These are phyloP conservation scores for Exserohilum turcica DNA, from an alignment of 2,329 filamentous ascomycete genomes.

Conservation along the genomic window DNA sequence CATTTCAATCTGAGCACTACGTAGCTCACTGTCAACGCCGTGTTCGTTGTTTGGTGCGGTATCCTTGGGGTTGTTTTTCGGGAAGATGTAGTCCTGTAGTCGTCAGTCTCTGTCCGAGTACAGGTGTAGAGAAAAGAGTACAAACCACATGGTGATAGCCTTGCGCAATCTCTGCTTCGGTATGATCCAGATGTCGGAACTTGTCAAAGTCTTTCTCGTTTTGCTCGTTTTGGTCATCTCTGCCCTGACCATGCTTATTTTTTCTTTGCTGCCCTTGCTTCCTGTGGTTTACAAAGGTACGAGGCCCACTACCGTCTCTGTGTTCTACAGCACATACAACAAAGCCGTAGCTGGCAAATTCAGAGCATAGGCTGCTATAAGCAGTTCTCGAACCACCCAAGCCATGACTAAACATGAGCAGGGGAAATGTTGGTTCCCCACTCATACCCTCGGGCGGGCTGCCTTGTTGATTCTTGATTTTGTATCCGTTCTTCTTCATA, in stretches of 20 bases:
- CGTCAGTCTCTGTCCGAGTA: slow-evolving; percentile 11
- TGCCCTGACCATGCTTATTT: slow-evolving; percentile 24
- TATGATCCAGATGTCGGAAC: slow-evolving; percentile 45
- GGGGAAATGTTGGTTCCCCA: slow-evolving; percentile 59
- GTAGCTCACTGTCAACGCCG: slow-evolving; percentile 65
- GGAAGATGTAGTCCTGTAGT: slow-evolving; percentile 63
- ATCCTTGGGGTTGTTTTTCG: slow-evolving; percentile 57
- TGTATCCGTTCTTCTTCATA: slow-evolving; percentile 44
- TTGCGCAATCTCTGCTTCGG: slow-evolving; percentile 44
- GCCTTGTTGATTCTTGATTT: slow-evolving; percentile 51
- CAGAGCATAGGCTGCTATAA: slow-evolving; percentile 67
- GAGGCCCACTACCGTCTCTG: slow-evolving; percentile 66
- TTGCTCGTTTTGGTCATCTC: slow-evolving; percentile 9
- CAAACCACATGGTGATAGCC: slow-evolving; percentile 56
- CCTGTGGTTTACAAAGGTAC: slow-evolving; percentile 65
- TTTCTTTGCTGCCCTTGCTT: slow-evolving; percentile 33
- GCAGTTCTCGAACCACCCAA: slow-evolving; percentile 67
- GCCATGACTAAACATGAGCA: slow-evolving; percentile 70
- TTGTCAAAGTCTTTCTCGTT: slow-evolving; percentile 30
- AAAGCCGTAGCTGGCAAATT: slow-evolving; percentile 70
- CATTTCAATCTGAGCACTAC: slow-evolving; percentile 66
- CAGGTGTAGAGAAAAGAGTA: background rate
- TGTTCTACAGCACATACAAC: slow-evolving; percentile 69
- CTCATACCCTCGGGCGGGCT: slow-evolving; percentile 41
- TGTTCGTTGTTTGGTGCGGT: slow-evolving; percentile 60